phyloP scores from a whole-genome alignment of 1,284 basidiomycete species.

The Meripilus lineatus region DNA sequence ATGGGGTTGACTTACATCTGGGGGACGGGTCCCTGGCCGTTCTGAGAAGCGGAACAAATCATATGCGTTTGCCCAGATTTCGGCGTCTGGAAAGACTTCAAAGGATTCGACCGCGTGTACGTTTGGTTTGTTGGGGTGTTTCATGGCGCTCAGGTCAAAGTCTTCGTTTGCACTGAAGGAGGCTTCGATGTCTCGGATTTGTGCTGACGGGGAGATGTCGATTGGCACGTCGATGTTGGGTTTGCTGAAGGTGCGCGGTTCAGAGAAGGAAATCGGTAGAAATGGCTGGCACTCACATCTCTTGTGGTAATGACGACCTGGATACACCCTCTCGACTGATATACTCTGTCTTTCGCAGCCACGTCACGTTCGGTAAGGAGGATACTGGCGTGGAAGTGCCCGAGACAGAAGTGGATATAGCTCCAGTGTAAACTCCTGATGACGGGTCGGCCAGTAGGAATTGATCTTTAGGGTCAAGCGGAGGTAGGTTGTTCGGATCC shows the following conservation, averaged over 20 bases:
- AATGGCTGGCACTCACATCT: slow-evolving; percentile 42
- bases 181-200: slow-evolving; percentile 77
- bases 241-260: slow-evolving; percentile 32
- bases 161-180: slow-evolving; percentile 69
- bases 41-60: slow-evolving; percentile 88
- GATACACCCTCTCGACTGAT: slow-evolving; percentile 63
- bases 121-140: slow-evolving; percentile 77
- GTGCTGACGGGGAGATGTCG: slow-evolving; percentile 76
- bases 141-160: slow-evolving; percentile 53
- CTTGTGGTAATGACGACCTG: slow-evolving; percentile 40
- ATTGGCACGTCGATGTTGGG: slow-evolving; percentile 45
- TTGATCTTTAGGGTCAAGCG: slow-evolving; percentile 69
- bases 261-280: slow-evolving; percentile 1
- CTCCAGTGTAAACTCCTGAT: slow-evolving; percentile 40
- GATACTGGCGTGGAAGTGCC: slow-evolving; percentile 34
- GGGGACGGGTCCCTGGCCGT: slow-evolving; percentile 71
- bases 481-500: slow-evolving; percentile 51
- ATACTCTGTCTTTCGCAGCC: slow-evolving; percentile 88
- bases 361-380: slow-evolving; percentile 59
- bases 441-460: slow-evolving; percentile 60
- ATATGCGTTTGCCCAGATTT: slow-evolving; percentile 88
- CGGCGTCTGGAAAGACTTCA: slow-evolving; percentile 82
- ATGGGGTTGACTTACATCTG: slow-evolving; percentile 63
- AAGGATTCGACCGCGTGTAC: slow-evolving; percentile 80
- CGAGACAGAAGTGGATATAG: slow-evolving; percentile 26